These are phyloP conservation scores for Penicillium maclennaniae DNA, from an alignment of 495 filamentous ascomycete genomes.

Conservation along the genomic window DNA sequence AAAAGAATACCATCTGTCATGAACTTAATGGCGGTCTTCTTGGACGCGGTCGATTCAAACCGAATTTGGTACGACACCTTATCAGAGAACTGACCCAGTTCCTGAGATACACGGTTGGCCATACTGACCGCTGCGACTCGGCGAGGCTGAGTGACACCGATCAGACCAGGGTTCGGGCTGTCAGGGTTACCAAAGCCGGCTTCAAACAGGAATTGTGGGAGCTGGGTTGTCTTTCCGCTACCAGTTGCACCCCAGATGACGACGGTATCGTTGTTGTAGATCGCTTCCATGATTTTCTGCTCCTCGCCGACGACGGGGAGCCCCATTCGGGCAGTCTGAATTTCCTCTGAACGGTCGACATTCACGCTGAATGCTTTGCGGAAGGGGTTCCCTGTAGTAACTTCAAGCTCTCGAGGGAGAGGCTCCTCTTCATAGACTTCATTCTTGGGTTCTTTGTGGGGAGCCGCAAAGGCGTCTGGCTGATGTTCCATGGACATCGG, in stretches of 20 bases:
- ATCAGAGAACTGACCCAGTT: conserved; percentile 64
- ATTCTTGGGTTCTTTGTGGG: conserved; percentile 30
- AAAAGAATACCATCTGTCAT: conserved; percentile 98
- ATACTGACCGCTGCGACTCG: conserved; percentile 92
- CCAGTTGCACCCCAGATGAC: conserved; percentile 96
- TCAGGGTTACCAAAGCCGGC: conserved; percentile 79
- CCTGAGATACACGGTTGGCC: conserved; percentile 84
- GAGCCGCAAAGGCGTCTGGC: conserved; percentile 27
- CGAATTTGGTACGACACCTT: conserved; percentile 92
- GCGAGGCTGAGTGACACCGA: conserved; percentile 91
- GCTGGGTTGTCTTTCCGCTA: conserved; percentile 95
- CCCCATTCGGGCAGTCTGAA: conserved; percentile 72
- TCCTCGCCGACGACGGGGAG: conserved; percentile 92
- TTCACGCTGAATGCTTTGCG: conserved; percentile 74
- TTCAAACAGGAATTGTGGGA: conserved; percentile 94
- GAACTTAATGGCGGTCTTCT: conserved; percentile 92
- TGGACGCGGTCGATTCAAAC: conserved; percentile 80
- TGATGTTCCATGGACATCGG: conserved; percentile 24
- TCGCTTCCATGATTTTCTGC: conserved; percentile 97
- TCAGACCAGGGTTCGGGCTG: conserved; percentile 81
- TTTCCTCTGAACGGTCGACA: conserved; percentile 65
- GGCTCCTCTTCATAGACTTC: conserved; percentile 68
- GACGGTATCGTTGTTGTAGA: conserved; percentile 79
- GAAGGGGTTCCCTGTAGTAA: conserved; percentile 52
- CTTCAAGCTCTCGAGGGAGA: conserved; percentile 67